Percentiles rank a stretch among this genome's conserved stretches.
These are phyloP conservation scores for Diospyros kaki DNA, from an alignment of 148 eudicot genomes.

Conservation along the genomic window DNA sequence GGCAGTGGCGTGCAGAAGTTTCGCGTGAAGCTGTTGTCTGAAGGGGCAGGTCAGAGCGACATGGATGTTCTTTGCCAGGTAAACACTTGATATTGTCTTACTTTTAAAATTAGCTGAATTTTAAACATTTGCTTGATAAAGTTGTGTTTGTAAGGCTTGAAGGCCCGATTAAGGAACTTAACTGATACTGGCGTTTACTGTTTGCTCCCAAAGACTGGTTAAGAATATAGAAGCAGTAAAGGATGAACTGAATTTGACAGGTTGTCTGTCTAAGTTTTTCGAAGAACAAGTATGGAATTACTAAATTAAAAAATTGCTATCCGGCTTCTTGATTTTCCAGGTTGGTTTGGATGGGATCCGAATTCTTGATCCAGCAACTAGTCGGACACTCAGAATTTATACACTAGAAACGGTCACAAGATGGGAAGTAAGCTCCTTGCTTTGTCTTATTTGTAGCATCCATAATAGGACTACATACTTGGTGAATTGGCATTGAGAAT, in stretches of 20 bases:
- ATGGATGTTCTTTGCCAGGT: slow-evolving; percentile 95
- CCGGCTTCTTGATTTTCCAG: slow-evolving; percentile 27
- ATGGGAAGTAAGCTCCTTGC: slow-evolving; percentile 62
- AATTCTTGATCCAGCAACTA: slow-evolving; percentile 76
- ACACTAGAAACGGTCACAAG: slow-evolving; percentile 68
- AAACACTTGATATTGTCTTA: not conserved
- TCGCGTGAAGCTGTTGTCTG: slow-evolving; percentile 66
- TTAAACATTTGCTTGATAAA: no score
- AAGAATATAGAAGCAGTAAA: not conserved
- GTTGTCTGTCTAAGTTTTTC: not conserved
- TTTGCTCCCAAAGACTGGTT: not conserved
- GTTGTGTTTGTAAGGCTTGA: not conserved
- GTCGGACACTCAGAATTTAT: slow-evolving; percentile 68
- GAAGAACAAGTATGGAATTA: no score
- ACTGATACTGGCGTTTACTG: not conserved
- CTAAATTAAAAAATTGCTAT: not conserved
- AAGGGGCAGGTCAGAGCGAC: slow-evolving; percentile 60
- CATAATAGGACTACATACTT: not conserved
- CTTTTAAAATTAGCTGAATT: no score
- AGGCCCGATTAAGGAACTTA: not conserved
- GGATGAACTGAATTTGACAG: not conserved
- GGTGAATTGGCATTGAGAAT: slow-evolving; percentile 2
- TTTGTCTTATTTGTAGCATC: slow-evolving; percentile 3
- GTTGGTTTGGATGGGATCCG: slow-evolving; percentile 91
- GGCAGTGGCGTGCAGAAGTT: slow-evolving; percentile 64